These are phyloP conservation scores for Phanerodontia chrysosporium DNA, from an alignment of 768 basidiomycete genomes.

Conservation along the genomic window DNA sequence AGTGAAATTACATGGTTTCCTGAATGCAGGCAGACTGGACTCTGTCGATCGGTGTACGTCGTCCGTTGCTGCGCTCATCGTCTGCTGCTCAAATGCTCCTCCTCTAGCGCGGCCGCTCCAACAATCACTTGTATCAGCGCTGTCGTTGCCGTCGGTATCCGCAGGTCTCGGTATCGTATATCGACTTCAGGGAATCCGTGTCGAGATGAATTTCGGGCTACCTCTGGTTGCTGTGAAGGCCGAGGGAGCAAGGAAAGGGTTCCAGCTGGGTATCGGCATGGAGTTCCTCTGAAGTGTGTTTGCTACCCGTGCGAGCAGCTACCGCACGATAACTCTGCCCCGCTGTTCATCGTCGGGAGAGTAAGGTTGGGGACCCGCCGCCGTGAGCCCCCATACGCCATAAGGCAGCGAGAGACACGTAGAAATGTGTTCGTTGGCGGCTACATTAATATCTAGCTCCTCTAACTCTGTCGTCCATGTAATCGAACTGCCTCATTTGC, in stretches of 20 bases:
- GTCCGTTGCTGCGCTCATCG: not conserved
- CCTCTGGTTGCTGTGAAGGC: slow-evolving; percentile 67
- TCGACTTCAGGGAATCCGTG: slow-evolving; percentile 75
- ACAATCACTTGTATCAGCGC: slow-evolving; percentile 36
- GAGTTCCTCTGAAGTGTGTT: slow-evolving; percentile 54
- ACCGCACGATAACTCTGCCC: not conserved
- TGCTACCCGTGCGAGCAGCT: not conserved
- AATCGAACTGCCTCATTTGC: too few species aligned
- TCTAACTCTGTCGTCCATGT: too few species aligned
- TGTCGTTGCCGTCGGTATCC: slow-evolving; percentile 64
- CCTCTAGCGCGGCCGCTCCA: slow-evolving; percentile 32
- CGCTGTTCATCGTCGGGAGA: not conserved
- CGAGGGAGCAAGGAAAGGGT: slow-evolving; percentile 64
- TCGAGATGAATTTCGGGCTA: slow-evolving; percentile 86
- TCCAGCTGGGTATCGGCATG: slow-evolving; percentile 79
- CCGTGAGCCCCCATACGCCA: too few species aligned
- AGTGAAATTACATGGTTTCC: slow-evolving; percentile 71
- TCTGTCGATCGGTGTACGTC: slow-evolving; percentile 51
- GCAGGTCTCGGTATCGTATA: slow-evolving; percentile 83
- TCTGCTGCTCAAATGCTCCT: slow-evolving; percentile 11
- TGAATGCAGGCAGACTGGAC: slow-evolving; percentile 79
- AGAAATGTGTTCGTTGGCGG: too few species aligned
- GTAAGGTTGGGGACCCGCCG: too few species aligned
- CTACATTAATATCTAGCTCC: too few species aligned
- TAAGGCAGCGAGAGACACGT: too few species aligned